Evolutionary conservation across 202 grass and related monocot species (phyloP).

Genomic region (Schoenoplectus triqueter): DNA sequence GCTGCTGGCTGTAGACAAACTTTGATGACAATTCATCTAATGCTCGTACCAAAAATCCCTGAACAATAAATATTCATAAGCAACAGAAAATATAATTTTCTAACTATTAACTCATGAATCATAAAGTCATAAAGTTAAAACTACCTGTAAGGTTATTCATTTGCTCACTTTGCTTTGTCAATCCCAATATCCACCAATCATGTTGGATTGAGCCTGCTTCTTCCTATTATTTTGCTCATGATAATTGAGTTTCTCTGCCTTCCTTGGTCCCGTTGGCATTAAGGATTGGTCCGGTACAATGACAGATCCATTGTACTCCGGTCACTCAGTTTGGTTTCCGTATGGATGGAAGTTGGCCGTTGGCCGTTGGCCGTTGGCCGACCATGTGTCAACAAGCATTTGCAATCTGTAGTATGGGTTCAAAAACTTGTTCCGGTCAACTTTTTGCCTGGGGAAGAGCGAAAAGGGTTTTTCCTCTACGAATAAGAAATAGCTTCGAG

Average conservation of each 20-base stretch:
- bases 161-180: background rate
- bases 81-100: background rate
- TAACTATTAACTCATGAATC: background rate
- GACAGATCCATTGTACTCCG: background rate
- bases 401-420: slow-evolving; percentile 10
- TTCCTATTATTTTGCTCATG: background rate
- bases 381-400: slow-evolving; percentile 9
- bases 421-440: background rate
- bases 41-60: background rate
- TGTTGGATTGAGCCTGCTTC: background rate
- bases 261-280: background rate
- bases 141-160: slow-evolving; percentile 13
- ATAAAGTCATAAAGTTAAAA: background rate
- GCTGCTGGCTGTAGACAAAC: background rate
- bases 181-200: background rate
- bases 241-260: background rate
- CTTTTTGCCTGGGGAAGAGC: background rate
- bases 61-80: background rate
- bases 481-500: no score
- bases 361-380: background rate
- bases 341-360: background rate
- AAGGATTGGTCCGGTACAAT: background rate
- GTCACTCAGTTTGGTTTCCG: background rate
- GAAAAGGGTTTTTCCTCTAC: background rate
- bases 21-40: background rate